phyloP scores from a whole-genome alignment of 805 yeast genomes.

The Saturnispora silvae region DNA sequence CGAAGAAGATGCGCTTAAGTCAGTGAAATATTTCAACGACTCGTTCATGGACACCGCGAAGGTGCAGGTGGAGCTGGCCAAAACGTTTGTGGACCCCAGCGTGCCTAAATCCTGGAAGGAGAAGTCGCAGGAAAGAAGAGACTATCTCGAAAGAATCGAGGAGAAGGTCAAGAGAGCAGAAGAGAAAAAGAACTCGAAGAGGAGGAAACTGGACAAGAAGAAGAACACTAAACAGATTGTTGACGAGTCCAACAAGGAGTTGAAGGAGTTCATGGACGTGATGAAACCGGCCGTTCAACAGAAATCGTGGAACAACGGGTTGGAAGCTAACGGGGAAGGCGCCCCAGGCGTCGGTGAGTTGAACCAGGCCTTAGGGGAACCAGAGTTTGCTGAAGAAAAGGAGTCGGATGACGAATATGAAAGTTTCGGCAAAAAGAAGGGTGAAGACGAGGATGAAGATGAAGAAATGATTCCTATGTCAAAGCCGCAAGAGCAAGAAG shows the following conservation, averaged over 20 bases:
- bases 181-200: constrained; percentile 32
- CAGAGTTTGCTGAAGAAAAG: constrained; percentile 15
- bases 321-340: constrained; percentile 34
- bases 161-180: constrained; percentile 39
- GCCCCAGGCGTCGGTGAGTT: constrained; percentile 35
- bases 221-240: constrained; percentile 47
- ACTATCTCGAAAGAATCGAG: constrained; percentile 37
- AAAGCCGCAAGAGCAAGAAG: constrained; percentile 22
- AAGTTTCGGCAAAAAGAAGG: constrained; percentile 29
- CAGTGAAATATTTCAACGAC: constrained; percentile 63
- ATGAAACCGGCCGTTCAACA: constrained; percentile 67
- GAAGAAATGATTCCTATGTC: constrained; percentile 32
- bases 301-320: constrained; percentile 68
- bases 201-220: constrained; percentile 24
- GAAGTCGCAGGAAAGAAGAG: constrained; percentile 40
- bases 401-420: constrained; percentile 46
- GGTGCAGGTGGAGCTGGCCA: constrained; percentile 73
- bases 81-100: constrained; percentile 72
- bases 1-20: constrained; percentile 64
- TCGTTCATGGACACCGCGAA: constrained; percentile 77
- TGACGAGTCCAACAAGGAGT: constrained; percentile 53
- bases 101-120: constrained; percentile 62
- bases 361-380: constrained; percentile 31
- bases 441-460: constrained; percentile 26
- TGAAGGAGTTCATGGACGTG: constrained; percentile 72